Evolutionary conservation across 2,329 filamentous ascomycete species (phyloP), one percentile per base, ranked within the genome.

Genomic region (Zalaria sp.): DNA sequence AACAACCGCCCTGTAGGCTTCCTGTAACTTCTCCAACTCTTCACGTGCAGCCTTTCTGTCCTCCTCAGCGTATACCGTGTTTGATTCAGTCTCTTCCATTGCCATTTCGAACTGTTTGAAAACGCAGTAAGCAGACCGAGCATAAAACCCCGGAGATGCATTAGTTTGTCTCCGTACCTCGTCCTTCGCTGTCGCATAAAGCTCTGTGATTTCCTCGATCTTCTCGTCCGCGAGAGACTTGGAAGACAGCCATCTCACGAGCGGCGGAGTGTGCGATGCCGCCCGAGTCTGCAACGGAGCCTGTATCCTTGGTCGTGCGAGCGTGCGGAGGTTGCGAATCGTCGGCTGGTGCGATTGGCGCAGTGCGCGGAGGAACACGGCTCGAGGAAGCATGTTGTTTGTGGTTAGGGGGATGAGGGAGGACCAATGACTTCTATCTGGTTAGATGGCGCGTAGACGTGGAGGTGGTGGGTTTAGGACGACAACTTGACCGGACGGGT

Each of bases 41-140:
- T 72, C 69, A 7, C 66, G 52, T 28, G 72, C 71, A 25, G 71
- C 71, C 11, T 63, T 66, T 4, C 72, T 58, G 46, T 75, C 71
- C 26, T 70, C 70, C 11, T 66, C 61, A 2, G 72, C 72, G 54
- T 75, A 75, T 28, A 72, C 66, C 7, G 69, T 70, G 43, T 68
- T 66, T 56, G 71, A 72, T 47, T 67, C 62, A 11, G 66, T 70
- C 51, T 71, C 68, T 46, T 72, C 69, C 42, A 62, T 58, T 27
- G 68, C 68, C 28, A 70, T 70, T 43, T 72, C 67, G 49, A 71
- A 71, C 54, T 56, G 36, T 27, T 35, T 39, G 3, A 18, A 18
- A 18, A 18, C 18, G 18, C 18, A 18, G 18, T 18, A 18, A 18
- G 18, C 18, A 18, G 18, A 18, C 18, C 18, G 18, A 18, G 18